phyloP scores from a whole-genome alignment of 305 asterid species.

The Nicotiana rustica region DNA sequence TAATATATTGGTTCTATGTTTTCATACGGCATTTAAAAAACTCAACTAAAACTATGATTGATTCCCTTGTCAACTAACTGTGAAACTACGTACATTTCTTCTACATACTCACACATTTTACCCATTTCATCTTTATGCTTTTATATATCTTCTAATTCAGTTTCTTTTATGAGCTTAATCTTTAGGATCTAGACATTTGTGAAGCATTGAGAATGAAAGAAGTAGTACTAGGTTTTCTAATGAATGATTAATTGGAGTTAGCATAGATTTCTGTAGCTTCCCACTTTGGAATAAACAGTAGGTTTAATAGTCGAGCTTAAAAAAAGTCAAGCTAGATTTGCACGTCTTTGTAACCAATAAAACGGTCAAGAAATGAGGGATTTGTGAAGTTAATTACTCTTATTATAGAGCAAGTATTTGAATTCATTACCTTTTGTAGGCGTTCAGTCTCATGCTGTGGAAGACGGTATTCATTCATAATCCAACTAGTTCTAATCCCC shows the following conservation, averaged over 20 bases:
- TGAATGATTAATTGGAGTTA: background rate
- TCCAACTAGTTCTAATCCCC: constrained; percentile 87
- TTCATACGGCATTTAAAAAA: background rate
- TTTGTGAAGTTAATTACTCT: background rate
- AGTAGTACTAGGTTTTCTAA: background rate
- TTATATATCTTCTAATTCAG: background rate
- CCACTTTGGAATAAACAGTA: background rate
- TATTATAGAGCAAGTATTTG: background rate
- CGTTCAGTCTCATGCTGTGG: constrained; percentile 93
- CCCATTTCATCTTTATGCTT: background rate
- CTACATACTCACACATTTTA: background rate
- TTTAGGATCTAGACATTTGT: background rate
- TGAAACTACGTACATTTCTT: background rate
- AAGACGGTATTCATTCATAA: constrained; percentile 89
- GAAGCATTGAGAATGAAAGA: background rate
- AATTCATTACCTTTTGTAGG: constrained; percentile 64
- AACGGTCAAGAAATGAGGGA: background rate
- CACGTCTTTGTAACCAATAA: background rate
- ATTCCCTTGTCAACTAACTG: background rate
- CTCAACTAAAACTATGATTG: background rate
- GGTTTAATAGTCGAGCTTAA: background rate
- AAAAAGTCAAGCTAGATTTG: background rate
- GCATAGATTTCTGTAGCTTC: background rate
- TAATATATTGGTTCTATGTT: background rate
- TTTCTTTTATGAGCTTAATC: background rate